These are phyloP conservation scores for Podochytrium sp. DNA, from an alignment of 192 early-diverging fungal genomes.

Conservation along the genomic window DNA sequence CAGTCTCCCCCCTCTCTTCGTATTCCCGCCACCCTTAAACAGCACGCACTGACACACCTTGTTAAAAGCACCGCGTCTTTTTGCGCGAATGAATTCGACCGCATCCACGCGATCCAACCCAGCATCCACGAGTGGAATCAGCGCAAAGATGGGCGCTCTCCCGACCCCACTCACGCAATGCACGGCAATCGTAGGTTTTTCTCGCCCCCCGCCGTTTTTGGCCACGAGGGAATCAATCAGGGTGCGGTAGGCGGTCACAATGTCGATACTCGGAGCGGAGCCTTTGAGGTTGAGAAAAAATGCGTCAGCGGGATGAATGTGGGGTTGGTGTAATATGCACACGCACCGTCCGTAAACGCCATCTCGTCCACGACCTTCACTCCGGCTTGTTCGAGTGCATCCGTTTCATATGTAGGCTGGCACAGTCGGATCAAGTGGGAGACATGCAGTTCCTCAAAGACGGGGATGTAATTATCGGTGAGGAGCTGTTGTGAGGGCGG, in stretches of 20 bases:
- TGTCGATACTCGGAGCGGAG: slow-evolving; percentile 54
- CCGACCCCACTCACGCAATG: slow-evolving; percentile 71
- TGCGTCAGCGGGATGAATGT: background rate
- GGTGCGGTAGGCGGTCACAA: slow-evolving; percentile 54
- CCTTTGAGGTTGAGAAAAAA: slow-evolving; percentile 4
- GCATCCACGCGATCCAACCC: slow-evolving; percentile 75
- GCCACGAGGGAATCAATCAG: slow-evolving; percentile 50
- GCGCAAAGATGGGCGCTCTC: slow-evolving; percentile 91
- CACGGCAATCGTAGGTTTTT: slow-evolving; percentile 29
- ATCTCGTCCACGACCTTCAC: slow-evolving; percentile 78
- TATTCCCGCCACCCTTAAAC: no score
- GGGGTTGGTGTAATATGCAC: background rate
- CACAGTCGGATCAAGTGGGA: slow-evolving; percentile 84
- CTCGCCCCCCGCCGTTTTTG: background rate
- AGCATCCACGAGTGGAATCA: slow-evolving; percentile 72
- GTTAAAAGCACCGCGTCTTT: slow-evolving; percentile 77
- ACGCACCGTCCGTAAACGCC: slow-evolving; percentile 81
- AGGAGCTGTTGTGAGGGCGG: slow-evolving; percentile 17
- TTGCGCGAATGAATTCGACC: slow-evolving; percentile 67
- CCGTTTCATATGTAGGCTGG: slow-evolving; percentile 73
- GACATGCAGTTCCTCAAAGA: slow-evolving; percentile 47
- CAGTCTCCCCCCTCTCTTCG: no score
- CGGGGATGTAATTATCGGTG: slow-evolving; percentile 13
- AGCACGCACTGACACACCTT: no score
- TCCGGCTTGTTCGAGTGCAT: slow-evolving; percentile 59